Base-by-base conservation (phyloP, 371 early-diverging fungal species). In the Massospora cicadina region DNA sequence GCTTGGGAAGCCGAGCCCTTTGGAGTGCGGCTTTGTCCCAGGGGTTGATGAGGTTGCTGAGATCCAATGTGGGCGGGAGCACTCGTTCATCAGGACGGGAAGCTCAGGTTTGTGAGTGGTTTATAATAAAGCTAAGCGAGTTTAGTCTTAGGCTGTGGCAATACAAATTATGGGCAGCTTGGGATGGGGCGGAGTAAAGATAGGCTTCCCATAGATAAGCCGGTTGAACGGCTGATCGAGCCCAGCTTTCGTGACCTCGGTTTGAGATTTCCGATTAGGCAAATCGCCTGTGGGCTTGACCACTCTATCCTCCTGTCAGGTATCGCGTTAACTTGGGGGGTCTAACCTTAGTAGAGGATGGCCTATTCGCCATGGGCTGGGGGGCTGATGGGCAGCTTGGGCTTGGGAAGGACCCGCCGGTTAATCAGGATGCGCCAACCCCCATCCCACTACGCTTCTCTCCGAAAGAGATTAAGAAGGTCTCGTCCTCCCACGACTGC, bases 311-410 rank as follows among this genome's bases (percentile, higher is more conserved):
- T 89, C 1, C 73, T 76, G 13, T 84, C 86, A 65, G 75, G 78
- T 79, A 74, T 58, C 54, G 1, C 1, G 30, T 1, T 55, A 17
- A 2, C 3, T 65, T 17, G 33, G 13, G 56, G 23, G 17, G 23
- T 56, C n/a, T 54, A 17, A n/a, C n/a, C n/a, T 0, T 60, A 77
- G 76, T 77, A 43, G 55, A 64, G 12, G 71, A 73, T 29, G 73
- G 71, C 1, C 58, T 87, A 21, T 86, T 81, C 68, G 75, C 83
- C 1, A 85, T 87, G 86, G 89, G 89, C 13, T 89, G 89, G 89
- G 83, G 85, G 29, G 81, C 87, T 10, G 89, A 89, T 66, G 89
- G 89, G 27, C 89, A 89, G 70, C 68, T 88, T 31, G 88, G 88
- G 13, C 73, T 80, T 26, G 87, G 84, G 0, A 65, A 71, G 5